phyloP scores from a whole-genome alignment of 2,329 filamentous ascomycete genomes.

The Fusarium abutilonis region DNA sequence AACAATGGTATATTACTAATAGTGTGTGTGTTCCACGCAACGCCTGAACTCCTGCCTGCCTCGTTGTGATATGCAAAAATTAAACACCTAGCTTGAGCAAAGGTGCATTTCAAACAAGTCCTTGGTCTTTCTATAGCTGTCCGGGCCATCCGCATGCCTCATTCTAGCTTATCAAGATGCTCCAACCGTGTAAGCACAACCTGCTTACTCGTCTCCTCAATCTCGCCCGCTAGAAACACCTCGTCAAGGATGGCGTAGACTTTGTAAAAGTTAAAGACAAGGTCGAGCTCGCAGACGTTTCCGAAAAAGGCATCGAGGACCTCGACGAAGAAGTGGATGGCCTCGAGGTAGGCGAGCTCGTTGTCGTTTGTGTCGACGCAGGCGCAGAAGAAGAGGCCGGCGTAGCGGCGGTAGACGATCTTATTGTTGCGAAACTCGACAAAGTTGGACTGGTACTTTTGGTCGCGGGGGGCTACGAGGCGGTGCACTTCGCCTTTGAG shows the following conservation, averaged over 20 bases:
- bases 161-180: slow-evolving; percentile 96
- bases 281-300: slow-evolving; percentile 97
- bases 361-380: slow-evolving; percentile 99
- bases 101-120: not conserved
- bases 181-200: slow-evolving; percentile 94
- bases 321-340: slow-evolving; percentile 99
- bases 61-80: slow-evolving; percentile 28
- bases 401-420: slow-evolving; percentile 97
- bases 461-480: slow-evolving; percentile 94
- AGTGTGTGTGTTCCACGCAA: slow-evolving; percentile 25
- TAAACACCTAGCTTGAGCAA: slow-evolving; percentile 1
- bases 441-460: slow-evolving; percentile 99
- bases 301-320: slow-evolving; percentile 98
- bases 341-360: slow-evolving; percentile 94
- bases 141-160: slow-evolving; percentile 24
- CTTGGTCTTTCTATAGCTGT: not conserved
- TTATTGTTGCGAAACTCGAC: slow-evolving; percentile 96
- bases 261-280: slow-evolving; percentile 84
- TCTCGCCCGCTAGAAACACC: slow-evolving; percentile 96
- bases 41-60: slow-evolving; percentile 36
- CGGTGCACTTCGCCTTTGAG: slow-evolving; percentile 99
- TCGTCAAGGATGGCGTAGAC: slow-evolving; percentile 99
- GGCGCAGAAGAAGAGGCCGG: slow-evolving; percentile 98
- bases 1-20: slow-evolving; percentile 32
- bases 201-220: slow-evolving; percentile 98